These are phyloP conservation scores for Tylopilus rubrobrunneus DNA, from an alignment of 768 basidiomycete genomes.

Conservation along the genomic window DNA sequence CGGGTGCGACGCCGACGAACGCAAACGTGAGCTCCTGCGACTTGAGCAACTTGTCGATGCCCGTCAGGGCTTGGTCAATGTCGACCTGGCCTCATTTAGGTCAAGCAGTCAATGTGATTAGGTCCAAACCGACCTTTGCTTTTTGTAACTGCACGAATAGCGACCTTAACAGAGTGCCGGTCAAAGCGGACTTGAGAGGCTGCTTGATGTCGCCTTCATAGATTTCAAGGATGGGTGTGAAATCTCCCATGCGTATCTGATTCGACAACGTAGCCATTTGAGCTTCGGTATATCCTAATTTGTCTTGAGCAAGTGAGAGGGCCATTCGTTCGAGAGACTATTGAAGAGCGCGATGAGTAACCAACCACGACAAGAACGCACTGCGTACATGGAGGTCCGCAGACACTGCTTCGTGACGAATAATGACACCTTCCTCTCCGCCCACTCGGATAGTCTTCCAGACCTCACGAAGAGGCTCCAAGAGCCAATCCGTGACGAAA, in stretches of 20 bases:
- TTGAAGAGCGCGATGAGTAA: background rate
- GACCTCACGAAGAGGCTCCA: conserved; percentile 82
- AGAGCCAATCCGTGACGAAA: conserved; percentile 79
- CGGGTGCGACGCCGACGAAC: conserved; percentile 94
- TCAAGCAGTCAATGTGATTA: background rate
- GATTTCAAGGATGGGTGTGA: conserved; percentile 80
- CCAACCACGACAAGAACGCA: background rate
- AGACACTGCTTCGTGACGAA: conserved; percentile 75
- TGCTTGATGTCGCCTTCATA: conserved; percentile 91
- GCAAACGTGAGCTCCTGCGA: conserved; percentile 96
- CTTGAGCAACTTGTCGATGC: conserved; percentile 90
- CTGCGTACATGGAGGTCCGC: conserved; percentile 76
- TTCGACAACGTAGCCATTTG: conserved; percentile 65
- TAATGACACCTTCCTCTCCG: conserved; percentile 68
- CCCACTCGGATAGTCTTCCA: conserved; percentile 80
- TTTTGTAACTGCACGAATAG: conserved; percentile 94
- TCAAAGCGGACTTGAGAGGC: conserved; percentile 78
- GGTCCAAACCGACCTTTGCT: conserved; percentile 60
- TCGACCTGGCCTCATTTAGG: conserved; percentile 59
- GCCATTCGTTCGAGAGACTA: conserved; percentile 95
- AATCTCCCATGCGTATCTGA: conserved; percentile 73
- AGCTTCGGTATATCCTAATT: conserved; percentile 56
- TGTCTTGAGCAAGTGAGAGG: conserved; percentile 77
- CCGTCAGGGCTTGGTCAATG: conserved; percentile 82
- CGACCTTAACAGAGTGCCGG: conserved; percentile 78